Evolutionary conservation across 2,329 filamentous ascomycete species (phyloP).

Genomic region (Taxawa tesnikishii): DNA sequence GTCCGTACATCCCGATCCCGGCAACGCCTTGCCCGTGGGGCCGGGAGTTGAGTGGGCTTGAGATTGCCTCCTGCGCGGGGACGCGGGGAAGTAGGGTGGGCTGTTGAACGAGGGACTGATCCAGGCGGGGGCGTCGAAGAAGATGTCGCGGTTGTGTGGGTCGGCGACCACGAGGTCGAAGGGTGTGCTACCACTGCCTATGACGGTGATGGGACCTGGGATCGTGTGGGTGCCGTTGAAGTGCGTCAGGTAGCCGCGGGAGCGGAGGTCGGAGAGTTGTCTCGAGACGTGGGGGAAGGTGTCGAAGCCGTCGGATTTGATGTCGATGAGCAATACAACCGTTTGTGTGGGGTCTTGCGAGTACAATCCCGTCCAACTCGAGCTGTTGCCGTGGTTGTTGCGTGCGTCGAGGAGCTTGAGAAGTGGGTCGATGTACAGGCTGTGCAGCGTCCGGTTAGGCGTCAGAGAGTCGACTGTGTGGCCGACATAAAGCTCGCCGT

Average conservation of each 20-base stretch:
- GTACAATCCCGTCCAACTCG: constrained; percentile 31
- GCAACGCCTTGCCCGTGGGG: neutral
- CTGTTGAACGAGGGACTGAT: neutral
- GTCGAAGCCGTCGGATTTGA: constrained; percentile 25
- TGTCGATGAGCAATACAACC: constrained; percentile 42
- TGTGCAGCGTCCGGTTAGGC: neutral
- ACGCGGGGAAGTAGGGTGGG: neutral
- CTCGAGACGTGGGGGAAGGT: constrained; percentile 14
- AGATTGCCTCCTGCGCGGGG: neutral
- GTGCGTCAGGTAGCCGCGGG: constrained; percentile 37
- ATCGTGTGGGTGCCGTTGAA: constrained; percentile 31
- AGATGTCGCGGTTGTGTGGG: constrained; percentile 35
- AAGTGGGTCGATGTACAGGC: neutral
- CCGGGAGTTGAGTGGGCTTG: neutral
- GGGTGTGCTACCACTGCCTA: constrained; percentile 41
- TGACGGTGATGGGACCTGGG: constrained; percentile 36
- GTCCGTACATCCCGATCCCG: too few relatives aligned
- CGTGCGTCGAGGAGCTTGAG: neutral
- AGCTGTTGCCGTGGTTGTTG: neutral
- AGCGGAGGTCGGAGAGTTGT: constrained; percentile 34
- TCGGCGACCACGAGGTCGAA: constrained; percentile 30
- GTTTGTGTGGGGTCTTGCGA: constrained; percentile 35
- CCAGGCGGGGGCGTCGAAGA: constrained; percentile 28
- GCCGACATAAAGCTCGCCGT: constrained; percentile 39
- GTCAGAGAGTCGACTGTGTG: constrained; percentile 34